Evolutionary conservation across 106 monocot genomes (phyloP), one percentile per base, ranked within the genome.

Genomic region (Dendrobium nobile): DNA sequence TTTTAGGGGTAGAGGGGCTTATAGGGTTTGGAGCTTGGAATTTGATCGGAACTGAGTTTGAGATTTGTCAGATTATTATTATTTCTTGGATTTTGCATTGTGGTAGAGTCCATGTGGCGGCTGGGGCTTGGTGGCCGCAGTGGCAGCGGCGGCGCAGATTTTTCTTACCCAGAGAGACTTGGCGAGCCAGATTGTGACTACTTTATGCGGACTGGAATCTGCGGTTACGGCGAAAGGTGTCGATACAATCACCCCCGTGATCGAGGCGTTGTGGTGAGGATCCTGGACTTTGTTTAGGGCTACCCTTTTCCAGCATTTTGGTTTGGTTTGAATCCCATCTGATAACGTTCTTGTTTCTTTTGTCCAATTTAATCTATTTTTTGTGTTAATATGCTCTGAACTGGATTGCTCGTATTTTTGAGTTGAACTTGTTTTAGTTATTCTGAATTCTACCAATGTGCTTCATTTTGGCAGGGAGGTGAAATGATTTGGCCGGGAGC

Each of bases 191-290:
- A 92, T 48, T 99, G 98, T 44, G 28, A 76, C 67, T 93, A 94
- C 75, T 99, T 88, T 83, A 54, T 99, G 67, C 92, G 95, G 27
- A 99, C 92, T 8, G 98, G 98, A 9, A 42, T 86, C 13, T 99
- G 98, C 75, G 92, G 88, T 9, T 99, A 87, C 59, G 95, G 93
- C 2, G 95, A 95, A 19, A 84, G 89, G 70, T 99, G 98, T 61
- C 86, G 95, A 8, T 99, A 85, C 84, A 95, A 99, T 82, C 98
- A 99, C 76, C 98, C 98, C 22, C 92, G 89, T 26, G 84, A 87
- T 77, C 90, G 82, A 6, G 76, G 76, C 26, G 7, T 47, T 48
- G 48, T 41, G 48, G 76, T 76, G 76, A 76, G 76, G 48, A 47
- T 48, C 48, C 47, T 76, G n/a, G 27, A 48, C 42, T 26, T 74